Percentiles rank a stretch among this genome's conserved stretches.
Evolutionary conservation across 1,139 yeast genomes (phyloP).

Genomic region (Magnusiomyces paraingens): DNA sequence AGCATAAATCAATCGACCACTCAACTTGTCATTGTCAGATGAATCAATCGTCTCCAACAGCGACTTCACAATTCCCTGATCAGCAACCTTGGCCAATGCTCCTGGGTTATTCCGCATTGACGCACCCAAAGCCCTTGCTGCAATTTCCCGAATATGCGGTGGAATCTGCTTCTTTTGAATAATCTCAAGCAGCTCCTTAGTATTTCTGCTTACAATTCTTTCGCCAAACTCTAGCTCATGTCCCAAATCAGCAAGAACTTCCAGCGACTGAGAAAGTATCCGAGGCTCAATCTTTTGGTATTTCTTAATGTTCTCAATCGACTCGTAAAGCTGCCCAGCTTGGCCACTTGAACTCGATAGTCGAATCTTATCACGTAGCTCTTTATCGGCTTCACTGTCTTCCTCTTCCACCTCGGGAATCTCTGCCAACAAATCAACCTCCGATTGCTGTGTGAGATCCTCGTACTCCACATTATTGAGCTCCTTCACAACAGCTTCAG

Average conservation of each 20-base stretch:
- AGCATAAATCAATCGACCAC: slow-evolving; percentile 28
- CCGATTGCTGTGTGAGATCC: not conserved
- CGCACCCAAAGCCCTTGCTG: slow-evolving; percentile 34
- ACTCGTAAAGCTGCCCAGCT: not conserved
- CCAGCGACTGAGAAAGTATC: slow-evolving; percentile 34
- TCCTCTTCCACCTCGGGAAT: not conserved
- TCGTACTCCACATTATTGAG: slow-evolving; percentile 28
- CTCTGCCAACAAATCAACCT: not conserved
- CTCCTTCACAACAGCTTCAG: slow-evolving; percentile 5
- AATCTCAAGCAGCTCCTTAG: slow-evolving; percentile 25
- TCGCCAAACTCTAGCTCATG: slow-evolving; percentile 63
- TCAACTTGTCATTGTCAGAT: slow-evolving; percentile 15
- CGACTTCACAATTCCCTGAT: slow-evolving; percentile 9
- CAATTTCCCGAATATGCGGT: slow-evolving; percentile 25
- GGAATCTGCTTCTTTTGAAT: slow-evolving; percentile 19
- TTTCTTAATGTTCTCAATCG: not conserved
- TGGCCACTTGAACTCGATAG: not conserved
- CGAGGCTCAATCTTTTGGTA: not conserved
- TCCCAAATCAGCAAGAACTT: slow-evolving; percentile 49
- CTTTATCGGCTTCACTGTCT: not conserved
- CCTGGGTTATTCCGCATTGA: slow-evolving; percentile 63
- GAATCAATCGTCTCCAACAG: slow-evolving; percentile 3
- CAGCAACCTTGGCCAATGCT: slow-evolving; percentile 41
- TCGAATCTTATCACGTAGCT: not conserved
- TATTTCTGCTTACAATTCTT: slow-evolving; percentile 31